These are phyloP conservation scores for Tuber indicum DNA, from an alignment of 495 filamentous ascomycete genomes.

Conservation along the genomic window DNA sequence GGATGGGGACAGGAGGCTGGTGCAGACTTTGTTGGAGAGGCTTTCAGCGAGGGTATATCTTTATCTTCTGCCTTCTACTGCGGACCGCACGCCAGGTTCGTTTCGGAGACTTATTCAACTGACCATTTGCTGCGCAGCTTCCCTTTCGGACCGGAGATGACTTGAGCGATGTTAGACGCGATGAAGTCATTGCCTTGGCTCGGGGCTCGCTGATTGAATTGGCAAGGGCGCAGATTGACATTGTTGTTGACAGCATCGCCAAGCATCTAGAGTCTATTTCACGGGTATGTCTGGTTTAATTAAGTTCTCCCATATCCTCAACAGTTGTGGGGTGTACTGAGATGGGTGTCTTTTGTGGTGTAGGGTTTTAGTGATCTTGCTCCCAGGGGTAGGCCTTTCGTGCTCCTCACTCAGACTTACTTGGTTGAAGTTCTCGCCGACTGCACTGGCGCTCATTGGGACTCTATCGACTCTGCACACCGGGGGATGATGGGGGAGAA, in stretches of 20 bases:
- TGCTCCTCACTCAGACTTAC: slow-evolving; percentile 56
- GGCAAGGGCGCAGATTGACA: slow-evolving; percentile 50
- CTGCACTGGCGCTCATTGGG: slow-evolving; percentile 57
- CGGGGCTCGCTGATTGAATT: slow-evolving; percentile 57
- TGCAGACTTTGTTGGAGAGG: slow-evolving; percentile 59
- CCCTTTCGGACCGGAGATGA: slow-evolving; percentile 58
- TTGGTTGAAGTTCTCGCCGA: slow-evolving; percentile 57
- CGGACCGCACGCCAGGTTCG: slow-evolving; percentile 6
- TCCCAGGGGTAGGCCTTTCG: slow-evolving; percentile 49
- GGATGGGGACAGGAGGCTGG: slow-evolving; percentile 58
- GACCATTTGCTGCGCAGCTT: slow-evolving; percentile 46
- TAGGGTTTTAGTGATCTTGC: slow-evolving; percentile 31
- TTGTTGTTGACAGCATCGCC: slow-evolving; percentile 54
- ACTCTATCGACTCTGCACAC: slow-evolving; percentile 42
- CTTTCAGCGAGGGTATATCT: slow-evolving; percentile 54
- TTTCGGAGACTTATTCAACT: slow-evolving; percentile 9
- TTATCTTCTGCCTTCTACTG: slow-evolving; percentile 3
- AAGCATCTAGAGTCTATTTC: slow-evolving; percentile 41
- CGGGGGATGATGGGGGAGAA: slow-evolving; percentile 22
- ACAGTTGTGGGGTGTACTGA: not conserved
- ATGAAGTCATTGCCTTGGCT: slow-evolving; percentile 56
- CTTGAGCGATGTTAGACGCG: slow-evolving; percentile 53
- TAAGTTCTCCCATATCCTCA: not conserved
- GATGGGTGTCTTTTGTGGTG: not conserved
- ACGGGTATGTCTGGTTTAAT: slow-evolving; percentile 23